phyloP scores from a whole-genome alignment of 2,329 filamentous ascomycete genomes.

The Immersiporthe knoxdaviesiana region DNA sequence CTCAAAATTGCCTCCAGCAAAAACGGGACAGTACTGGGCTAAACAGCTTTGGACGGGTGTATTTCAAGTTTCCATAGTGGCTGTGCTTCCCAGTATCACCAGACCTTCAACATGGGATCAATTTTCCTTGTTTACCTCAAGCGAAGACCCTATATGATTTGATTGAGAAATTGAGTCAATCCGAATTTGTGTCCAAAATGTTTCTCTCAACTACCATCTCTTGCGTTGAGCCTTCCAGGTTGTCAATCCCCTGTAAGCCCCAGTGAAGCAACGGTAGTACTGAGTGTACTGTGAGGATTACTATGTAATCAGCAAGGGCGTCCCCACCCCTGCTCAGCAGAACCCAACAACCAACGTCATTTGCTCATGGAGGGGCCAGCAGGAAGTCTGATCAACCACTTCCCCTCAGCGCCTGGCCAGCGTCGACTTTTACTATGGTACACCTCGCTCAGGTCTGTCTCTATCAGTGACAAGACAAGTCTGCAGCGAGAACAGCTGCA shows the following conservation, averaged over 20 bases:
- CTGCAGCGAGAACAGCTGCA: neutral
- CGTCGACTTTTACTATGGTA: neutral
- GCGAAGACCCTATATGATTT: too few species aligned
- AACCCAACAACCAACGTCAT: neutral
- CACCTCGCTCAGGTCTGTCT: neutral
- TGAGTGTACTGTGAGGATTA: too few species aligned
- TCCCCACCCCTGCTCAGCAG: neutral
- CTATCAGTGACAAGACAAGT: neutral
- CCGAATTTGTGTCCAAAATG: too few species aligned
- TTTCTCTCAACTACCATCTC: too few species aligned
- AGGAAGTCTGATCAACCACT: neutral
- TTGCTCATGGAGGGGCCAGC: constrained; percentile 1
- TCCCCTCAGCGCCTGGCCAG: neutral
- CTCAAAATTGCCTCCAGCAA: neutral
- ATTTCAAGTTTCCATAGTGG: too few species aligned
- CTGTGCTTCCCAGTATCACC: neutral
- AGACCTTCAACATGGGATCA: too few species aligned
- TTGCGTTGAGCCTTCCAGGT: too few species aligned
- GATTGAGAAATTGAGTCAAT: too few species aligned
- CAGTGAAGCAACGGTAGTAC: neutral
- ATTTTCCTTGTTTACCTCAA: too few species aligned
- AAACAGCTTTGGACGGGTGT: neutral
- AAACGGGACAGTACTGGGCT: neutral
- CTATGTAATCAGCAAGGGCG: too few species aligned
- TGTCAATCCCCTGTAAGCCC: neutral